Percentiles rank a stretch among this genome's conserved stretches.
These are phyloP conservation scores for Tulasnella sp. DNA, from an alignment of 768 basidiomycete genomes.

Conservation along the genomic window DNA sequence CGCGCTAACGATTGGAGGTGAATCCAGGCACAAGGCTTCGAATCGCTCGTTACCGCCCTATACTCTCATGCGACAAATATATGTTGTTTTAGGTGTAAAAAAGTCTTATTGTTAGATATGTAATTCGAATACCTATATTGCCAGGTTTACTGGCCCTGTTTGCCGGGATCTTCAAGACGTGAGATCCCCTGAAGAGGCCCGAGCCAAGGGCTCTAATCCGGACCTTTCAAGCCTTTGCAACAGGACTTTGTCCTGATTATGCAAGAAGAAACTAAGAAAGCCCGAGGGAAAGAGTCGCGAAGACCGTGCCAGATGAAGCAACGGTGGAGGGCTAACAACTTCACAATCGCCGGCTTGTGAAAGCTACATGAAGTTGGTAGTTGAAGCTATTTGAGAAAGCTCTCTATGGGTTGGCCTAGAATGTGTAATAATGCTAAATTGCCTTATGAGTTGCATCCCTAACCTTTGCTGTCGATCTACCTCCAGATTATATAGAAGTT, in stretches of 20 bases:
- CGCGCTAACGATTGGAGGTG: not conserved
- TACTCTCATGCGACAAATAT: conserved; percentile 71
- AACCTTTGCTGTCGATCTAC: no score
- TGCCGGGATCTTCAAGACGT: conserved; percentile 58
- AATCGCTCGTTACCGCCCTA: conserved; percentile 72
- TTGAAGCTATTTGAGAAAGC: not conserved
- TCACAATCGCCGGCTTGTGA: not conserved
- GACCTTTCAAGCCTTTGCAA: conserved; percentile 51
- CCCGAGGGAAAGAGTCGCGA: conserved; percentile 38
- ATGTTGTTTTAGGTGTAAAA: conserved; percentile 83
- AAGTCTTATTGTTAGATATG: conserved; percentile 73
- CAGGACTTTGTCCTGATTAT: conserved; percentile 54
- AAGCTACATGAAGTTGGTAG: not conserved
- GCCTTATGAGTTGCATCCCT: no score
- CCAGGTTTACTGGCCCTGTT: not conserved
- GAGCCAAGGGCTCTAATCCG: conserved; percentile 59
- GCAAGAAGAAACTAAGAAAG: conserved; percentile 48
- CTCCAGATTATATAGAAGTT: no score
- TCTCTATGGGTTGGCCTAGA: no score
- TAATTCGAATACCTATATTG: conserved; percentile 14
- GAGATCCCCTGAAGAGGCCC: conserved; percentile 57
- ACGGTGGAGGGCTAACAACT: not conserved
- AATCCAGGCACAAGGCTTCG: conserved; percentile 63
- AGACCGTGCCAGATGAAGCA: not conserved
- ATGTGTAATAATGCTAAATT: no score